Percentiles rank a stretch among this genome's conserved stretches.
phyloP scores from a whole-genome alignment of 1,139 yeast genomes.

The Scheffersomyces segobiensis region DNA sequence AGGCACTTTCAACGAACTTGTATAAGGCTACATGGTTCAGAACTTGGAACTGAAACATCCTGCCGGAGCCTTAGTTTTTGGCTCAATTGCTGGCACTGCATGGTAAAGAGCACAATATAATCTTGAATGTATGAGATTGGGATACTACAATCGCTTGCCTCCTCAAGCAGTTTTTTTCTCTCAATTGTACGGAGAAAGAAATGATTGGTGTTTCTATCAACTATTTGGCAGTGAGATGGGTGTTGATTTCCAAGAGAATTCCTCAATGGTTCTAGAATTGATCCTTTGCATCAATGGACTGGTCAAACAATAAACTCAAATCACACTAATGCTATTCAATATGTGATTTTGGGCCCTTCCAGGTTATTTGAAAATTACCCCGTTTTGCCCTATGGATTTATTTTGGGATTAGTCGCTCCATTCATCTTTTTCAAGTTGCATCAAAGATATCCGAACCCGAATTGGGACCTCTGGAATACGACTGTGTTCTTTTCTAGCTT shows the following conservation, averaged over 20 bases:
- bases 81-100: slow-evolving; percentile 51
- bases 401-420: slow-evolving; percentile 39
- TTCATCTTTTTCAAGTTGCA: slow-evolving; percentile 28
- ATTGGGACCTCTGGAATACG: slow-evolving; percentile 38
- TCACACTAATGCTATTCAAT: slow-evolving; percentile 49
- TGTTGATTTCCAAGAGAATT: slow-evolving; percentile 36
- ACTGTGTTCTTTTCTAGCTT: slow-evolving; percentile 49
- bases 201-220: slow-evolving; percentile 48
- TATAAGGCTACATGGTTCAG: slow-evolving; percentile 47
- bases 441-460: slow-evolving; percentile 16
- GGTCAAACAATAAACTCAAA: slow-evolving; percentile 41
- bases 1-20: slow-evolving; percentile 49
- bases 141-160: slow-evolving; percentile 47
- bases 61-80: slow-evolving; percentile 46
- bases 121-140: slow-evolving; percentile 47
- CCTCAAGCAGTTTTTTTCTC: slow-evolving; percentile 47
- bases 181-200: slow-evolving; percentile 48
- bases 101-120: slow-evolving; percentile 53
- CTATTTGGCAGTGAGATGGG: slow-evolving; percentile 46
- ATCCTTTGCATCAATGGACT: slow-evolving; percentile 53
- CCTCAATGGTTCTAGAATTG: slow-evolving; percentile 34
- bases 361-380: slow-evolving; percentile 40
- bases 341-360: slow-evolving; percentile 49
- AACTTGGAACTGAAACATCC: slow-evolving; percentile 33
- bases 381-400: slow-evolving; percentile 43